Conservation (phyloP, 306 rosid genomes). For the Cucumis cinereus region DNA sequence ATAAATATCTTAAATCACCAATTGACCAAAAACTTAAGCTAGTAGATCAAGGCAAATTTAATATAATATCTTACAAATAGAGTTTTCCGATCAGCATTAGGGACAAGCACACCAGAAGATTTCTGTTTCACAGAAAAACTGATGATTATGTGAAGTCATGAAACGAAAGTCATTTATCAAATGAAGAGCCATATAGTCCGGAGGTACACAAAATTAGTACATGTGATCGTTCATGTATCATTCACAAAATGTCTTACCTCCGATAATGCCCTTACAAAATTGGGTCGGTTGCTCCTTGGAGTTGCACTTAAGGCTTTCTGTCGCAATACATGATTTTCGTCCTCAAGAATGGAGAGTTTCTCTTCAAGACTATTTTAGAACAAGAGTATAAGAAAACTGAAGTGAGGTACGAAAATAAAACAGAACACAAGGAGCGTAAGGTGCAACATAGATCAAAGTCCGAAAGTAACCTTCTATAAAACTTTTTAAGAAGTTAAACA, state of each 20-base stretch:
- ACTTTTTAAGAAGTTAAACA: background rate
- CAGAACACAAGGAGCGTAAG: background rate
- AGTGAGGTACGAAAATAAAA: background rate
- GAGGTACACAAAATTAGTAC: background rate
- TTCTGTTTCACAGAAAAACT: constrained; percentile 33
- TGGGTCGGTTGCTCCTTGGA: constrained; percentile 53
- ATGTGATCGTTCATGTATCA: background rate
- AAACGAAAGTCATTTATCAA: background rate
- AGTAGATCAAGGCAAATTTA: too few relatives aligned
- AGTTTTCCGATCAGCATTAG: constrained; percentile 48
- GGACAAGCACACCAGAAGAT: constrained; percentile 38
- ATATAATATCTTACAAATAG: constrained; percentile 43
- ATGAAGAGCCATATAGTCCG: background rate
- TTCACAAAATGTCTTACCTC: constrained; percentile 40
- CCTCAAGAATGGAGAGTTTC: constrained; percentile 51
- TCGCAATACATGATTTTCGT: constrained; percentile 76
- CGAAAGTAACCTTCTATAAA: background rate
- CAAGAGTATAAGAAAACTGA: background rate
- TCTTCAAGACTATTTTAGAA: constrained; percentile 55
- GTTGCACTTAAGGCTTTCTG: constrained; percentile 61
- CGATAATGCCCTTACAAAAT: constrained; percentile 41
- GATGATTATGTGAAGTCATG: background rate
- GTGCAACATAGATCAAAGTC: background rate
- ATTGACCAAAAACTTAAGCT: too few relatives aligned
- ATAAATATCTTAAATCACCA: too few relatives aligned